Evolutionary conservation across 2,329 filamentous ascomycete species (phyloP).

Genomic region (Aspergillus alliaceus): DNA sequence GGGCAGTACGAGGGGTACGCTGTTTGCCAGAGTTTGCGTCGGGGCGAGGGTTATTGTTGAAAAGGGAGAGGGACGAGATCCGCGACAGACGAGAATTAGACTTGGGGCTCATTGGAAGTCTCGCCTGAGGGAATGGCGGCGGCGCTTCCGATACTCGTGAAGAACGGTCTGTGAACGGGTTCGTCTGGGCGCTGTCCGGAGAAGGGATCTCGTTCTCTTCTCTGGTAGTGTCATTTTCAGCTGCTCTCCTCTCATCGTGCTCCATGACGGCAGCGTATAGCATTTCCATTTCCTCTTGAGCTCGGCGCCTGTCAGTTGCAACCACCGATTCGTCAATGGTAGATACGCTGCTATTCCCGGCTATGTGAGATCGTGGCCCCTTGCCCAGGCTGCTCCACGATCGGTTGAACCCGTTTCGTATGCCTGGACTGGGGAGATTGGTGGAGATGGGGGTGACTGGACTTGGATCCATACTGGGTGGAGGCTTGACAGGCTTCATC

Average conservation of each 20-base stretch:
- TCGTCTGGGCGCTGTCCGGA: conserved; percentile 25
- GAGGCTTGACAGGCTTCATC: conserved; percentile 46
- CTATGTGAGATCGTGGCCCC: conserved; percentile 35
- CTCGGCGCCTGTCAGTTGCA: conserved; percentile 69
- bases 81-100: conserved; percentile 39
- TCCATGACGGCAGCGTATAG: conserved; percentile 92
- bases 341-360: conserved; percentile 62
- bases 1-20: conserved; percentile 41
- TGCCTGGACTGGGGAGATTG: conserved; percentile 36
- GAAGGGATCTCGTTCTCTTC: conserved; percentile 20
- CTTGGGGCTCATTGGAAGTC: conserved; percentile 31
- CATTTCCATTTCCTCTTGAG: conserved; percentile 80
- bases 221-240: conserved; percentile 7
- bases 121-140: conserved; percentile 18
- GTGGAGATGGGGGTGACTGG: conserved; percentile 34
- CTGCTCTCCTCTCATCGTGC: conserved; percentile 63
- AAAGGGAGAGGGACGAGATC: conserved; percentile 41
- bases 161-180: conserved; percentile 31
- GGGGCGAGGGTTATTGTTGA: conserved; percentile 41
- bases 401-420: conserved; percentile 34
- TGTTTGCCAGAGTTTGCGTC: conserved; percentile 43
- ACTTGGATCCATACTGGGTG: conserved; percentile 33
- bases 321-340: conserved; percentile 78
- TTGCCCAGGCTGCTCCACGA: conserved; percentile 40
- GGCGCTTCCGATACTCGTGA: conserved; percentile 26